A percentile compares a stretch with the other conserved stretches of the same genome.
Evolutionary conservation across 345 rosid species (phyloP).

Genomic region (Acer yangbiense): DNA sequence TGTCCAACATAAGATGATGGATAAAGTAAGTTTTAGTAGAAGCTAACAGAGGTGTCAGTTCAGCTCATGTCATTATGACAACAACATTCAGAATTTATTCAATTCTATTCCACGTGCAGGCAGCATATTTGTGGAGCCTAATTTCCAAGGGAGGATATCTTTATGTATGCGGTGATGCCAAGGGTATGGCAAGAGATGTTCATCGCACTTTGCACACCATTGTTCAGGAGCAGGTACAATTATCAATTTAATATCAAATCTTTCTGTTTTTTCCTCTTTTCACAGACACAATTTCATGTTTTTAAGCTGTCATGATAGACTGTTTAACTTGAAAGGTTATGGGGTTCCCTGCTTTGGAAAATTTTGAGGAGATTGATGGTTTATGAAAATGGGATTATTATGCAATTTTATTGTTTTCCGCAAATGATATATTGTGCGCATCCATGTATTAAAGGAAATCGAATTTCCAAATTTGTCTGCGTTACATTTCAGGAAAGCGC

Average conservation of each 20-base stretch:
- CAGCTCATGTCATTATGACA: not conserved
- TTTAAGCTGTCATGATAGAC: not conserved
- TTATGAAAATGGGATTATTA: not conserved
- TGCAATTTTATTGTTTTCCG: not conserved
- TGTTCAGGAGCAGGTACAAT: conserved; percentile 64
- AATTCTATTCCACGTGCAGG: conserved; percentile 24
- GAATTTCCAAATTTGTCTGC: not conserved
- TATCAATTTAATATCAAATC: not conserved
- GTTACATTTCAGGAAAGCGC: conserved; percentile 49
- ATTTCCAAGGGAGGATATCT: conserved; percentile 67
- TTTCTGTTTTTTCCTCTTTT: not conserved
- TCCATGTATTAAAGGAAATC: not conserved
- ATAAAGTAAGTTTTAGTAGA: conserved; percentile 48
- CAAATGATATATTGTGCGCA: not conserved
- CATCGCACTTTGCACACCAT: conserved; percentile 75
- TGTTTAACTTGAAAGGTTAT: not conserved
- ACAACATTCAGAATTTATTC: not conserved
- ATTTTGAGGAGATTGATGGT: not conserved
- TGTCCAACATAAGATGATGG: conserved; percentile 95
- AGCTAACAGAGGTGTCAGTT: not conserved
- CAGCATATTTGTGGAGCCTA: conserved; percentile 44
- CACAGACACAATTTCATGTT: not conserved
- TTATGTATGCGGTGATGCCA: conserved; percentile 90
- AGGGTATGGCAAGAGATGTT: conserved; percentile 89
- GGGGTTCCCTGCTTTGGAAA: too few relatives aligned